These are phyloP conservation scores for Arthrinium puccinioides DNA, from an alignment of 2,329 filamentous ascomycete species.

Conservation along the genomic window DNA sequence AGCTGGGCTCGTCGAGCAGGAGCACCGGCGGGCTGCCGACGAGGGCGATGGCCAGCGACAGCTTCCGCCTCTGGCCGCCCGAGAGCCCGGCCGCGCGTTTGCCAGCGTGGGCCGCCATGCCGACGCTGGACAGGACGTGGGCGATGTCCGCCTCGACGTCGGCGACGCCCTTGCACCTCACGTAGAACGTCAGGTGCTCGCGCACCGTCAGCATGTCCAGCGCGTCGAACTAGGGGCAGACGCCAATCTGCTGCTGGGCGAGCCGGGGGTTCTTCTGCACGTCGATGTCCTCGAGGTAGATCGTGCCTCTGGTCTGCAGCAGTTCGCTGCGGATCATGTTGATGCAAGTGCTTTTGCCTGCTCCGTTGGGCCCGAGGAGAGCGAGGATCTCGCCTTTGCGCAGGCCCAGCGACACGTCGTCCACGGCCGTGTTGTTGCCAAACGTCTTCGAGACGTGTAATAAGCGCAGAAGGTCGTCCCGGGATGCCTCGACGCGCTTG, in stretches of 20 bases:
- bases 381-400: conserved; percentile 64
- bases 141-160: conserved; percentile 57
- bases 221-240: conserved; percentile 68
- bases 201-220: conserved; percentile 69
- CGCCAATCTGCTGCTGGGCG: conserved; percentile 59
- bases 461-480: conserved; percentile 47
- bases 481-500: conserved; percentile 17
- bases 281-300: conserved; percentile 62
- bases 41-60: conserved; percentile 66
- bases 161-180: conserved; percentile 58
- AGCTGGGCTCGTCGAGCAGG: conserved; percentile 70
- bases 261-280: conserved; percentile 56
- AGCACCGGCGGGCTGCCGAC: conserved; percentile 69
- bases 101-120: conserved; percentile 51
- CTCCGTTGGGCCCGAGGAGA: conserved; percentile 69
- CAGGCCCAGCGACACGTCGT: conserved; percentile 66
- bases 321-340: conserved; percentile 67
- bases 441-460: conserved; percentile 64
- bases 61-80: conserved; percentile 71
- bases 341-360: conserved; percentile 68
- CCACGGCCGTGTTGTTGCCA: conserved; percentile 55
- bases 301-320: conserved; percentile 54
- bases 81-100: conserved; percentile 62
- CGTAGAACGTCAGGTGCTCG: conserved; percentile 69
- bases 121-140: conserved; percentile 59